Evolutionary conservation across 106 monocot genomes (phyloP).

Genomic region (Dendrobium nobile): DNA sequence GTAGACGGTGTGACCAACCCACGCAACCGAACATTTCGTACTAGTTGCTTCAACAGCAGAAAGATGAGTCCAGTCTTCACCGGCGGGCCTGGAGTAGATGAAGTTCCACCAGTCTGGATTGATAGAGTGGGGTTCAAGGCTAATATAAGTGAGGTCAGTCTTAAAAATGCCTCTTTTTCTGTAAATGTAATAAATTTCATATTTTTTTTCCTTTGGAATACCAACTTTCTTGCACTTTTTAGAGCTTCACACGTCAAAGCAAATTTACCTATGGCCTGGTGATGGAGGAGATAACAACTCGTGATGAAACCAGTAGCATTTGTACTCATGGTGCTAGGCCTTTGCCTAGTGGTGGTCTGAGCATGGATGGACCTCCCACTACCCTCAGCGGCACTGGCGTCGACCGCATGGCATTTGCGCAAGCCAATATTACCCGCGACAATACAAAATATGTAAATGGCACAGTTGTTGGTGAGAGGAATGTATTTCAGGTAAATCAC

Average conservation of each 20-base stretch:
- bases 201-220: background rate
- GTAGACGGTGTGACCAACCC: constrained; percentile 74
- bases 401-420: constrained; percentile 77
- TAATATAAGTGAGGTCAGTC: constrained; percentile 82
- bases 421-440: constrained; percentile 91
- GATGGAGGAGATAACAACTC: constrained; percentile 88
- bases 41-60: constrained; percentile 84
- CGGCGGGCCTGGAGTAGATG: constrained; percentile 81
- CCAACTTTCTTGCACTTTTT: constrained; percentile 7
- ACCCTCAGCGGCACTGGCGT: constrained; percentile 89
- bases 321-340: constrained; percentile 83
- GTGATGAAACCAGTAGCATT: constrained; percentile 83
- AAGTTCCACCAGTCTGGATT: constrained; percentile 88
- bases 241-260: constrained; percentile 87
- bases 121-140: constrained; percentile 92
- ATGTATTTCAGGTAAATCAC: constrained; percentile 82
- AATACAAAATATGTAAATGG: constrained; percentile 97
- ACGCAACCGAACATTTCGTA: constrained; percentile 75
- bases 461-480: constrained; percentile 74
- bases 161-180: background rate
- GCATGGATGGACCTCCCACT: constrained; percentile 95
- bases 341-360: constrained; percentile 76
- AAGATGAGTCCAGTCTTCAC: constrained; percentile 93
- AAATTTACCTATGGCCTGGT: constrained; percentile 96
- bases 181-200: background rate